A percentile compares a stretch with the other conserved stretches of the same genome.
phyloP scores from a whole-genome alignment of 768 basidiomycete species.

The Hydnomerulius pinastri region DNA sequence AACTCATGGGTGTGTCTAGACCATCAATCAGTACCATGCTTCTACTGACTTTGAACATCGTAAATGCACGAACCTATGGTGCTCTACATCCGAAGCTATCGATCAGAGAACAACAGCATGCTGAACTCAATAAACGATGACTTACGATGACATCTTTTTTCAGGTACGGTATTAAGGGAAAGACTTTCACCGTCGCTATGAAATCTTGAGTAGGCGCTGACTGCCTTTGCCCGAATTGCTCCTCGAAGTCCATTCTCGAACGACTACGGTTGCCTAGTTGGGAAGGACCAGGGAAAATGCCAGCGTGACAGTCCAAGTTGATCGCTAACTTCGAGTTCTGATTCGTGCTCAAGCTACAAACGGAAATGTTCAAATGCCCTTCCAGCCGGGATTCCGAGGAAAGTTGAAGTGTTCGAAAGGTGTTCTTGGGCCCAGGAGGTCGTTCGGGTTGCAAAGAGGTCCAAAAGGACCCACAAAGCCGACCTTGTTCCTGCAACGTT shows the following conservation, averaged over 20 bases:
- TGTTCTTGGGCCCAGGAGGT: not conserved
- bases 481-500: too few species aligned
- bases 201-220: slow-evolving; percentile 59
- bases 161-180: slow-evolving; percentile 75
- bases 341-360: too few species aligned
- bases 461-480: not conserved
- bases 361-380: too few species aligned
- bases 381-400: not conserved
- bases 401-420: not conserved
- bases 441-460: not conserved
- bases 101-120: slow-evolving; percentile 17
- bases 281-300: not conserved
- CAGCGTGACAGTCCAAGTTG: not conserved
- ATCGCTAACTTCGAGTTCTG: too few species aligned
- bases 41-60: not conserved
- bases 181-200: slow-evolving; percentile 68
- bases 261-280: not conserved
- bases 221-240: slow-evolving; percentile 27
- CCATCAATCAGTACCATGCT: not conserved
- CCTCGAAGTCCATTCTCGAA: slow-evolving; percentile 38
- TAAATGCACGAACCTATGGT: slow-evolving; percentile 27
- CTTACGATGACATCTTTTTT: slow-evolving; percentile 71
- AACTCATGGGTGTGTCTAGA: slow-evolving; percentile 70
- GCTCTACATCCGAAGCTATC: slow-evolving; percentile 13
- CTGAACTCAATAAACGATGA: slow-evolving; percentile 14